Evolutionary conservation across 2,329 filamentous ascomycete species (phyloP), one percentile per base, ranked within the genome.

Genomic region (Tolypocladium endophyticum): DNA sequence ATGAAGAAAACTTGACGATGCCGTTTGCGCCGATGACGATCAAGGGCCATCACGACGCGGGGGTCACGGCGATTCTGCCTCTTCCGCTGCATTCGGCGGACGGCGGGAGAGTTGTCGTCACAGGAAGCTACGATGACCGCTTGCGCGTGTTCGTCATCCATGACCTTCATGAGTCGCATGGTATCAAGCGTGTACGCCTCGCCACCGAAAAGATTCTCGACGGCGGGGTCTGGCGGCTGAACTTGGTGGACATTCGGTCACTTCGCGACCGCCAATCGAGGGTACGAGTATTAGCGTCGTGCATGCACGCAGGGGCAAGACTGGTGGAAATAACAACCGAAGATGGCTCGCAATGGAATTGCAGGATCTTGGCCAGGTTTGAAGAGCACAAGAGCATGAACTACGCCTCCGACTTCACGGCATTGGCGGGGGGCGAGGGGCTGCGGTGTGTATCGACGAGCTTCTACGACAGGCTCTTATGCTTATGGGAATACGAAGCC

Each of bases 361-460:
- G 94, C 60, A 76, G 81, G 52, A 78, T 93, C 1, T 65, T 92
- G 55, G 86, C 82, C 0, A 82, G 80, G 58, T 96, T 96, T 68
- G 88, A 90, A 65, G 89, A 93, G 70, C 92, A 97, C 70, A 79
- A 89, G 74, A 96, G 91, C 71, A 96, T 97, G 91, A 96, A 96
- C 68, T 97, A 97, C 71, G 92, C 88, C 8, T 90, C 88, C 66
- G 92, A 92, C 72, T 82, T 85, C 61, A 79, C 82, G 64, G 79
- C 79, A 1, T 67, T 60, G 30, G 57, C 58, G 8, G 66, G 68
- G 58, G 65, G 60, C 0, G 60, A 62, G 4, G 59, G 74, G 8
- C 59, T 79, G 41, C 65, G 76, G 25, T 82, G 86, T 65, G 76
- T 91, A 1, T 89, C 87, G 28, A 90, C 87, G 0, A 92, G 88